A percentile compares a stretch with the other conserved stretches of the same genome.
Evolutionary conservation across 805 yeast genomes (phyloP).

Genomic region (Candida manassasensis): DNA sequence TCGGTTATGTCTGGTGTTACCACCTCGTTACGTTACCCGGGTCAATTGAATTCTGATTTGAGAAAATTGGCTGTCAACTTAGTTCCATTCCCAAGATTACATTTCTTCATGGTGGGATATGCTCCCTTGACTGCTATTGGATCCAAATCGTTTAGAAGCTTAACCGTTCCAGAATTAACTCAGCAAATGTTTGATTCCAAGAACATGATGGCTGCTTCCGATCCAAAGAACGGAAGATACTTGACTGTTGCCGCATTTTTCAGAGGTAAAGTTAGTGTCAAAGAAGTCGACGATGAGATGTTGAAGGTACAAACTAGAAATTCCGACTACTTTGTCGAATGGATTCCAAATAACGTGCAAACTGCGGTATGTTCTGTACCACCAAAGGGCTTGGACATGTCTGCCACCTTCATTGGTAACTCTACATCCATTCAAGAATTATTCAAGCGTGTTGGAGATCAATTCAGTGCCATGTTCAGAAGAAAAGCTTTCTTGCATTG

Average conservation of each 20-base stretch:
- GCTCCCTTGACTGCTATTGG: constrained; percentile 85
- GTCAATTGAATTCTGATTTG: constrained; percentile 88
- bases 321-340: constrained; percentile 81
- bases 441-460: constrained; percentile 84
- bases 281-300: constrained; percentile 95
- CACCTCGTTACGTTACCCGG: constrained; percentile 90
- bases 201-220: constrained; percentile 95
- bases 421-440: constrained; percentile 90
- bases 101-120: constrained; percentile 92
- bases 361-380: constrained; percentile 91
- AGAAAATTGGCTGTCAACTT: constrained; percentile 91
- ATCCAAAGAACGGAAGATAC: constrained; percentile 87
- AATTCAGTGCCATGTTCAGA: constrained; percentile 87
- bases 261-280: constrained; percentile 88
- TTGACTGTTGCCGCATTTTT: constrained; percentile 91
- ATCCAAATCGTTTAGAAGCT: constrained; percentile 75
- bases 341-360: constrained; percentile 95
- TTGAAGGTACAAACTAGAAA: constrained; percentile 76
- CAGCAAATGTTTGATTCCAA: constrained; percentile 90
- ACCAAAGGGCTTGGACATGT: constrained; percentile 78
- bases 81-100: constrained; percentile 93
- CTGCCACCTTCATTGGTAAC: constrained; percentile 91
- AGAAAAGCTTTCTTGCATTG: constrained; percentile 95
- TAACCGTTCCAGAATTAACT: constrained; percentile 86
- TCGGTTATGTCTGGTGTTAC: constrained; percentile 95